Conservation (phyloP, 2,329 filamentous ascomycete species). For the Botrytis galanthina region DNA sequence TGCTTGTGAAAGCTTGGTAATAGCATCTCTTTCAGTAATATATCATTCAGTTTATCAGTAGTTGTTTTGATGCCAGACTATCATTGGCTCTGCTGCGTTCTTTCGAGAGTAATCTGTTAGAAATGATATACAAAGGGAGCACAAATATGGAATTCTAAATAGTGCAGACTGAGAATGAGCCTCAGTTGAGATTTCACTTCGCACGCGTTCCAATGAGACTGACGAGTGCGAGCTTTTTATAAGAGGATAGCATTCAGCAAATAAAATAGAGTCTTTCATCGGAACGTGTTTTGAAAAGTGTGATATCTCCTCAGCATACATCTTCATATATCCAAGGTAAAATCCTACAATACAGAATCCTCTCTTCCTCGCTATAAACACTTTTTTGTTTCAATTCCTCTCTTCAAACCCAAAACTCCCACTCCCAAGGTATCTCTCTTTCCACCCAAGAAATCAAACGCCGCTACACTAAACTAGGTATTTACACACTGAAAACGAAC, state of each 20-base stretch:
- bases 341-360: not conserved
- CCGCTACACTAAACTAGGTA: not conserved
- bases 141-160: not conserved
- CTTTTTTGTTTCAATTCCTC: not conserved
- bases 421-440: not conserved
- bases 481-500: not conserved
- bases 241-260: not conserved
- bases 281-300: not conserved
- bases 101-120: not conserved
- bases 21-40: accelerated
- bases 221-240: not conserved
- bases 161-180: not conserved
- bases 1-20: no score
- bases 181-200: not conserved
- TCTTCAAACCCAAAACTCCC: not conserved
- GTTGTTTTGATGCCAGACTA: accelerated
- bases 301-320: not conserved
- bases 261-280: accelerated
- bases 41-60: not conserved
- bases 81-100: accelerated
- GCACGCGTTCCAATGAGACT: not conserved
- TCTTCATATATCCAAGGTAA: not conserved
- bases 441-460: not conserved
- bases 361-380: not conserved
- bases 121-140: accelerated